These are phyloP conservation scores for Pythium biforme DNA, from an alignment of 352 stramenopile genomes.

Conservation along the genomic window DNA sequence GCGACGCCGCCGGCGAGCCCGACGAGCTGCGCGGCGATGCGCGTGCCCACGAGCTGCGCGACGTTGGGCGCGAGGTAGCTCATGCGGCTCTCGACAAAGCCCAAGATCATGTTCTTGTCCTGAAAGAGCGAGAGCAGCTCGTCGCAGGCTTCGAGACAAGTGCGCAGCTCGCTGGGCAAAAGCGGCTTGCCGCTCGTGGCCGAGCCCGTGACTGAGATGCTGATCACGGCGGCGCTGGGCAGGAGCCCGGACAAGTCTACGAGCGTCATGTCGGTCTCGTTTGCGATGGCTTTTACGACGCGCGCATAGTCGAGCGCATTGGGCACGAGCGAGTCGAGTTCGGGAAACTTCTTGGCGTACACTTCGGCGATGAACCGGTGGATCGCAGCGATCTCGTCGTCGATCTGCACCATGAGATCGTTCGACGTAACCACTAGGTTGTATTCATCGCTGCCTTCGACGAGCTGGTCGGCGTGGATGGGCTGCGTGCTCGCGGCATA, in stretches of 20 bases:
- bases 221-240: slow-evolving; percentile 93
- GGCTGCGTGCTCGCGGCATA: slow-evolving; percentile 41
- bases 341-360: slow-evolving; percentile 93
- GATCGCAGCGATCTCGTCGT: slow-evolving; percentile 90
- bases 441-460: slow-evolving; percentile 74
- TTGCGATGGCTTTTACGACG: slow-evolving; percentile 90
- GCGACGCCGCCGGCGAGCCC: slow-evolving; percentile 93
- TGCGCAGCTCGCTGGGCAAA: slow-evolving; percentile 58
- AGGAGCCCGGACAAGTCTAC: slow-evolving; percentile 90
- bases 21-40: slow-evolving; percentile 94
- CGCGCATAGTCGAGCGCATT: slow-evolving; percentile 92
- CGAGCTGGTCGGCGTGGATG: slow-evolving; percentile 36
- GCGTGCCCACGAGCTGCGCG: slow-evolving; percentile 92
- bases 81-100: slow-evolving; percentile 93
- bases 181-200: slow-evolving; percentile 89
- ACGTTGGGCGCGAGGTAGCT: slow-evolving; percentile 92
- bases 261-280: slow-evolving; percentile 93
- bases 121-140: slow-evolving; percentile 88
- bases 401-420: slow-evolving; percentile 91
- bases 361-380: slow-evolving; percentile 91
- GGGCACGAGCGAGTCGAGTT: slow-evolving; percentile 93
- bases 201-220: slow-evolving; percentile 92
- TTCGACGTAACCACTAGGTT: slow-evolving; percentile 90
- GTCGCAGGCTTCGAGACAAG: slow-evolving; percentile 70
- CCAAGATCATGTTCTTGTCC: slow-evolving; percentile 87